A percentile compares a stretch with the other conserved stretches of the same genome.
Conservation (phyloP, 2,329 filamentous ascomycete species). For the Arthrocladium fulminans region DNA sequence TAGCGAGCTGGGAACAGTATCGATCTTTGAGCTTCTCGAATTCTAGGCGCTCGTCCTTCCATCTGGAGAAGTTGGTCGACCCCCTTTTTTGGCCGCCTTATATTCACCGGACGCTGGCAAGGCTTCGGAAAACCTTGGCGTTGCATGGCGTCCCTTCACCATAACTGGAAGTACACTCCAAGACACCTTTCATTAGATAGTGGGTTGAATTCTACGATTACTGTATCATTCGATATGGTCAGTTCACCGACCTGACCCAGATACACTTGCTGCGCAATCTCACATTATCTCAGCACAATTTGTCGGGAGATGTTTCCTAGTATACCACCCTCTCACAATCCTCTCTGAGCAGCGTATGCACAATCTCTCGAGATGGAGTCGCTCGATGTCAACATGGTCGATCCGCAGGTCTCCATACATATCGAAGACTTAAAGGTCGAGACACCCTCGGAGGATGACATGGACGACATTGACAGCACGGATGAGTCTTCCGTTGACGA, state of each 20-base stretch:
- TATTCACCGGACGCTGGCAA: neutral
- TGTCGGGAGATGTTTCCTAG: neutral
- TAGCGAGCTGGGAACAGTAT: no score
- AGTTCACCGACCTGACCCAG: no score
- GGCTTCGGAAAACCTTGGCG: neutral
- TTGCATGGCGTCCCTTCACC: no score
- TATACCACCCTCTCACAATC: neutral
- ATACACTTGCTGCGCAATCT: no score
- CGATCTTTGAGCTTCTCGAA: no score
- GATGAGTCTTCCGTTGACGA: conserved; percentile 36
- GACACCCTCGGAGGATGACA: conserved; percentile 15
- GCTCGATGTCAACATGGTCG: conserved; percentile 4
- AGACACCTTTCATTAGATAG: no score
- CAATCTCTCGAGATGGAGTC: conserved; percentile 1
- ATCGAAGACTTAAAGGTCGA: conserved; percentile 12
- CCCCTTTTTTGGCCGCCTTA: no score
- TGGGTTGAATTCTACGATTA: no score
- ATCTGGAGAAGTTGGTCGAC: no score
- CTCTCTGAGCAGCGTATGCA: neutral
- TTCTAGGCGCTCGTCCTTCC: no score
- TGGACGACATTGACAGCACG: conserved; percentile 26
- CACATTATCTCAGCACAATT: neutral
- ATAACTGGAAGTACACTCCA: no score
- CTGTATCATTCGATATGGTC: no score
- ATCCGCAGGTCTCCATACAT: neutral